Conservation (phyloP, 1,139 yeast genomes). For the Candida mesenterica region DNA sequence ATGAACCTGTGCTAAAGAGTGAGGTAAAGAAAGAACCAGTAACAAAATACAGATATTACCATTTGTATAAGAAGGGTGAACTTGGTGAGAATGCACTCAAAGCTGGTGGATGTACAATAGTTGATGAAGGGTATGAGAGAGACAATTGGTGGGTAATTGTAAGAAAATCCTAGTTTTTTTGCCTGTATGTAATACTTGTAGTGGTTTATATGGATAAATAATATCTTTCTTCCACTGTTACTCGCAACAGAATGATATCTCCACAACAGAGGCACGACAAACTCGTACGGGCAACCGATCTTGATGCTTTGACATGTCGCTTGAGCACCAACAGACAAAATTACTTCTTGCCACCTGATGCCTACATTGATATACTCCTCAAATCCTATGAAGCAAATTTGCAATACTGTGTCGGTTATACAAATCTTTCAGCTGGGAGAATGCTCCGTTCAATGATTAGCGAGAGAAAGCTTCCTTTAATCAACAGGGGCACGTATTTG, state of each 20-base stretch:
- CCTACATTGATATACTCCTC: constrained; percentile 43
- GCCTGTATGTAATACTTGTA: neutral
- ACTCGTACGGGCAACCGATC: constrained; percentile 69
- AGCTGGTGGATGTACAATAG: constrained; percentile 65
- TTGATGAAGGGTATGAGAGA: constrained; percentile 79
- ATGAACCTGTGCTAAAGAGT: neutral
- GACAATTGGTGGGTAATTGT: constrained; percentile 87
- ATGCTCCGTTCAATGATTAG: constrained; percentile 39
- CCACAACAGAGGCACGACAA: constrained; percentile 44
- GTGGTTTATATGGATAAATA: too few species aligned
- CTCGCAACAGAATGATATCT: constrained; percentile 28
- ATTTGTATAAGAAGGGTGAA: constrained; percentile 81
- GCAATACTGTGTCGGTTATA: constrained; percentile 40
- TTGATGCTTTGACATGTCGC: constrained; percentile 81
- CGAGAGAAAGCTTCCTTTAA: constrained; percentile 68
- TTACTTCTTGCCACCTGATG: constrained; percentile 54
- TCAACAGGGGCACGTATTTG: constrained; percentile 78
- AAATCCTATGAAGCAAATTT: constrained; percentile 37
- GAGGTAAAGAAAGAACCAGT: constrained; percentile 20
- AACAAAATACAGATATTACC: constrained; percentile 83
- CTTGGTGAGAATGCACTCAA: constrained; percentile 60
- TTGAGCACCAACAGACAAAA: constrained; percentile 52
- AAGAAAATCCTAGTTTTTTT: constrained; percentile 15
- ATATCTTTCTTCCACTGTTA: too few species aligned
- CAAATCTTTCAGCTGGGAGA: constrained; percentile 41